Evolutionary conservation across 768 basidiomycete species (phyloP).

Genomic region (Tylopilus vinaceipallidus): DNA sequence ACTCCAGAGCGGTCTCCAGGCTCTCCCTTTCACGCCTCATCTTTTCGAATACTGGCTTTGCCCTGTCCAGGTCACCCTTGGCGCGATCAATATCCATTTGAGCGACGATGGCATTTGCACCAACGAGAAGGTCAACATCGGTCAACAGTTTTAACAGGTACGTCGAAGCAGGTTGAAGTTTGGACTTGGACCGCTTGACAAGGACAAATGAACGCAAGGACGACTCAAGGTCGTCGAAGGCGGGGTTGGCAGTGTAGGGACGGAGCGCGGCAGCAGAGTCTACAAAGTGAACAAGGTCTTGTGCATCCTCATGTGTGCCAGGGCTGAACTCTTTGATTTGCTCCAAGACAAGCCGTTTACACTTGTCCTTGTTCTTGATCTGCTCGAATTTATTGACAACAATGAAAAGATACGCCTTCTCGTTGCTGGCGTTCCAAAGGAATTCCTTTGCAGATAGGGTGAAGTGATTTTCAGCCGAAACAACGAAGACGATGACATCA

Average conservation of each 20-base stretch:
- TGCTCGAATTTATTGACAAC: slow-evolving; percentile 98
- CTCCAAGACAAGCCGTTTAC: slow-evolving; percentile 82
- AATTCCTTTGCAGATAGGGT: slow-evolving; percentile 95
- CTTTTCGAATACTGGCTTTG: slow-evolving; percentile 83
- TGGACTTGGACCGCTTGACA: slow-evolving; percentile 93
- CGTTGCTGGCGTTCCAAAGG: slow-evolving; percentile 86
- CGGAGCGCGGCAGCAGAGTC: slow-evolving; percentile 80
- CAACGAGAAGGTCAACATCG: slow-evolving; percentile 85
- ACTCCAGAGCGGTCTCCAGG: slow-evolving; percentile 77
- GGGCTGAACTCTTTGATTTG: slow-evolving; percentile 94
- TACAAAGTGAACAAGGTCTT: slow-evolving; percentile 97
- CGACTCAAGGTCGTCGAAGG: slow-evolving; percentile 88
- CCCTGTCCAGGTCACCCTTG: slow-evolving; percentile 59
- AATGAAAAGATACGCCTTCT: slow-evolving; percentile 97
- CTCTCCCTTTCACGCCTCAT: slow-evolving; percentile 73
- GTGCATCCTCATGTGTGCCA: slow-evolving; percentile 85
- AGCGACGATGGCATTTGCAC: slow-evolving; percentile 86
- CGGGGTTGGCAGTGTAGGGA: slow-evolving; percentile 58
- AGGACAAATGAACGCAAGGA: slow-evolving; percentile 93
- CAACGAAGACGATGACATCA: slow-evolving; percentile 97
- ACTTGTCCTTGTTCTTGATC: slow-evolving; percentile 93
- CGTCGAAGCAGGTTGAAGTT: slow-evolving; percentile 89
- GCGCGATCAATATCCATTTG: slow-evolving; percentile 73
- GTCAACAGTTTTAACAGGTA: slow-evolving; percentile 88
- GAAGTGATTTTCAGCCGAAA: slow-evolving; percentile 98